These are phyloP conservation scores for Quercus dentata DNA, from an alignment of 306 rosid species.

Conservation along the genomic window DNA sequence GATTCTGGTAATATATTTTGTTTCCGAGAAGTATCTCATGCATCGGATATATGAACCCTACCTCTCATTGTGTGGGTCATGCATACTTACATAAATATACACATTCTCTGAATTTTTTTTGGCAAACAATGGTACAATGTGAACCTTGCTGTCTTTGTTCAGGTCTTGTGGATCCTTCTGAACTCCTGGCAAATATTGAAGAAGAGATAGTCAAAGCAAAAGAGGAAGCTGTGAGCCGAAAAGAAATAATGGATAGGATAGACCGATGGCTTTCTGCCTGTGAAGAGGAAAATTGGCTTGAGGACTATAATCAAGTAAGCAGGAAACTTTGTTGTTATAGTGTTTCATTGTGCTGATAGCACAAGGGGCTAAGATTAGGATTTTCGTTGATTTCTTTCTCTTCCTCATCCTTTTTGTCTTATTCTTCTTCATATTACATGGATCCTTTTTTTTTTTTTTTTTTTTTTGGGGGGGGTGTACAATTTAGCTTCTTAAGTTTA, in stretches of 20 bases:
- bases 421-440: background rate
- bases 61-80: too few relatives aligned
- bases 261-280: slow-evolving; percentile 93
- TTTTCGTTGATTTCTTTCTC: background rate
- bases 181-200: slow-evolving; percentile 84
- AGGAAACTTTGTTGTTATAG: slow-evolving; percentile 2
- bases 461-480: background rate
- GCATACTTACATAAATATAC: background rate
- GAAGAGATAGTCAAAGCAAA: slow-evolving; percentile 69
- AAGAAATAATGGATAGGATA: slow-evolving; percentile 80
- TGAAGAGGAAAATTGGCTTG: slow-evolving; percentile 99
- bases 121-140: background rate
- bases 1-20: slow-evolving; percentile 63
- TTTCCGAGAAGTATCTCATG: background rate
- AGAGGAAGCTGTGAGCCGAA: slow-evolving; percentile 82
- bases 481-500: background rate
- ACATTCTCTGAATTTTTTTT: background rate
- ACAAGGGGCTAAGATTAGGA: background rate
- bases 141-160: slow-evolving; percentile 16
- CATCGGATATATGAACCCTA: too few relatives aligned
- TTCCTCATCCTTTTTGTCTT: background rate
- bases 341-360: slow-evolving; percentile 2
- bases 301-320: slow-evolving; percentile 84
- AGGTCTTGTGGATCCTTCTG: slow-evolving; percentile 93
- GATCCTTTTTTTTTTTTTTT: too few relatives aligned